Evolutionary conservation across 306 rosid genomes (phyloP).

Genomic region (Ceratonia siliqua): DNA sequence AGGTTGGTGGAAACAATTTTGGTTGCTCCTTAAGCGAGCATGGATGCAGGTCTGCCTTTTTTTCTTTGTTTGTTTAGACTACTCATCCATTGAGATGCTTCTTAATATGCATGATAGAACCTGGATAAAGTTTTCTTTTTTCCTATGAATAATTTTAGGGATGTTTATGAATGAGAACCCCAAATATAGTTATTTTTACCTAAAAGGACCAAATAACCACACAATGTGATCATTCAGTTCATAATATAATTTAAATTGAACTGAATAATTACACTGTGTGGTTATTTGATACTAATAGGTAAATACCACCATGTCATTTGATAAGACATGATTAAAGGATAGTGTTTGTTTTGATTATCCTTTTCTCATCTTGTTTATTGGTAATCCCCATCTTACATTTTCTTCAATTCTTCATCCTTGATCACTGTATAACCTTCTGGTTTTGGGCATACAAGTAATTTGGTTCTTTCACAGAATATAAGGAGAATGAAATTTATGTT

Average conservation of each 20-base stretch:
- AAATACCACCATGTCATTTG: neutral
- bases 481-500: conserved; percentile 27
- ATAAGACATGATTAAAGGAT: conserved; percentile 6
- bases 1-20: conserved; percentile 89
- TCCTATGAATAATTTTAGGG: neutral
- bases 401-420: conserved; percentile 18
- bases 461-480: conserved; percentile 15
- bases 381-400: conserved; percentile 3
- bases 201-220: neutral
- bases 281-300: neutral
- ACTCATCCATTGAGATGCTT: conserved; percentile 18
- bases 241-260: neutral
- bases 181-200: neutral
- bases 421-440: neutral
- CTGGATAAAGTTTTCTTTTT: conserved; percentile 2
- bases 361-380: conserved; percentile 3
- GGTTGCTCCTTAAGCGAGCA: conserved; percentile 89
- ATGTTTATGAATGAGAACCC: neutral
- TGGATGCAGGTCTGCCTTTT: conserved; percentile 85
- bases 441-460: conserved; percentile 8
- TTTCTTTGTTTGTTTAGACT: neutral
- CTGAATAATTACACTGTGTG: neutral
- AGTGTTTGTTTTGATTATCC: conserved; percentile 13
- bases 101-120: conserved; percentile 29
- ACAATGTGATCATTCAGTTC: neutral